A percentile compares a stretch with the other conserved stretches of the same genome.
Evolutionary conservation across 805 yeast genomes (phyloP).

Genomic region (Lipomyces kockii): DNA sequence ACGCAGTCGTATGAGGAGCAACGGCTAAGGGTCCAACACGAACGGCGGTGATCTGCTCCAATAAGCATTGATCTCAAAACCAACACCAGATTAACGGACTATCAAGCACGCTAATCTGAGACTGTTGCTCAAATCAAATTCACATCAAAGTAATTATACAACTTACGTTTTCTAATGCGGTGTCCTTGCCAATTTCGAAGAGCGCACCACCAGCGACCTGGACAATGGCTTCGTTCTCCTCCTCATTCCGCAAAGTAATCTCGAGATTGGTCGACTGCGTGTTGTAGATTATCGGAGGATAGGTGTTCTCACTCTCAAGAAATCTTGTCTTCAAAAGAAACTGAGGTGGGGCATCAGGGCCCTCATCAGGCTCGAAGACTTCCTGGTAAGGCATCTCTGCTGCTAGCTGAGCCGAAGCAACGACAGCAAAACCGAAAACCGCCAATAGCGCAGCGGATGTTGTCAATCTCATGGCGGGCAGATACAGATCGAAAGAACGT

Average conservation of each 20-base stretch:
- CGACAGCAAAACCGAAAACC: conserved; percentile 3
- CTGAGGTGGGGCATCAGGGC: conserved; percentile 20
- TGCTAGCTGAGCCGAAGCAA: conserved; percentile 15
- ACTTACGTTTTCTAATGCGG: conserved; percentile 31
- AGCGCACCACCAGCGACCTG: conserved; percentile 36
- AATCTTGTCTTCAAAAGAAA: conserved; percentile 24
- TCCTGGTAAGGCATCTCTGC: conserved; percentile 20
- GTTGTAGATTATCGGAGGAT: conserved; percentile 38
- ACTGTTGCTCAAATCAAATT: background rate
- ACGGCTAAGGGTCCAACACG: conserved; percentile 31
- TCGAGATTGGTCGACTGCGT: conserved; percentile 39
- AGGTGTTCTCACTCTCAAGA: conserved; percentile 8
- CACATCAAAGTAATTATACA: background rate
- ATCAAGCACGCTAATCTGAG: background rate
- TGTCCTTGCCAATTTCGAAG: conserved; percentile 21
- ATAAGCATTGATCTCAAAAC: background rate
- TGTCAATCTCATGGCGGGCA: background rate
- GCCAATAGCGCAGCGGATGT: conserved; percentile 7
- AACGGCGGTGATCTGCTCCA: conserved; percentile 31
- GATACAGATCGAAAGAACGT: conserved; percentile 3
- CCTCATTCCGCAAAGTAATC: conserved; percentile 40
- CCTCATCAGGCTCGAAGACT: conserved; percentile 22
- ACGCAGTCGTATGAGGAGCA: conserved; percentile 17
- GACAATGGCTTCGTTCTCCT: conserved; percentile 29
- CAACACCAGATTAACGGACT: background rate